Evolutionary conservation across 345 rosid species (phyloP).

Genomic region (Ceriops tagal): DNA sequence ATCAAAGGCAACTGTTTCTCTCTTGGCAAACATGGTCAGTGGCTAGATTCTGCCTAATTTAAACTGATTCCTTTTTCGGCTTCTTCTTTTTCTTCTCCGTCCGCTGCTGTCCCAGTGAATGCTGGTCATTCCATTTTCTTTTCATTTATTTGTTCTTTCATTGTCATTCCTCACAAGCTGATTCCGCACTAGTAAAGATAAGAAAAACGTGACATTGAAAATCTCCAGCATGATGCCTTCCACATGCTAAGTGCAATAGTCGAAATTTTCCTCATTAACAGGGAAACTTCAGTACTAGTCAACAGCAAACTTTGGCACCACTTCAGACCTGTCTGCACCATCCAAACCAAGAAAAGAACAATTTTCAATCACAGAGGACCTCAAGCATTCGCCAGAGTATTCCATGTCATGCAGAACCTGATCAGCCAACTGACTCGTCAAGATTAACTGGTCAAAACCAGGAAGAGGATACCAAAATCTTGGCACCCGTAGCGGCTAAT

Average conservation of each 20-base stretch:
- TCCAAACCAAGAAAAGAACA: slow-evolving; percentile 34
- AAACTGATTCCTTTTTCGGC: background rate
- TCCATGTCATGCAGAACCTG: slow-evolving; percentile 29
- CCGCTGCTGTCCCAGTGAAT: slow-evolving; percentile 1
- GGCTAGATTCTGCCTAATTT: background rate
- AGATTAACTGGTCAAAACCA: slow-evolving; percentile 27
- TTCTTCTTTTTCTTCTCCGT: background rate
- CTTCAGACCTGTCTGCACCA: slow-evolving; percentile 27
- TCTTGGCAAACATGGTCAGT: slow-evolving; percentile 79
- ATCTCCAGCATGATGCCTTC: background rate
- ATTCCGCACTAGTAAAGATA: background rate
- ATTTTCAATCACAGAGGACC: slow-evolving; percentile 30
- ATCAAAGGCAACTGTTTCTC: slow-evolving; percentile 70
- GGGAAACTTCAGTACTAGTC: slow-evolving; percentile 44
- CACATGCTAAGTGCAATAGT: background rate
- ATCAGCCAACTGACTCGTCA: slow-evolving; percentile 31
- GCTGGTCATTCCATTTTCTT: background rate
- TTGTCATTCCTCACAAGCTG: background rate
- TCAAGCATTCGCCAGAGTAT: slow-evolving; percentile 25
- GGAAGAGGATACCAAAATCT: slow-evolving; percentile 44
- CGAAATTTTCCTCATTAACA: slow-evolving; percentile 16
- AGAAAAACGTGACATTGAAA: background rate
- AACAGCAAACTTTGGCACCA: slow-evolving; percentile 25
- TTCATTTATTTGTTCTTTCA: background rate
- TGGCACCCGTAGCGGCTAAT: slow-evolving; percentile 17